Evolutionary conservation across 1,284 basidiomycete genomes (phyloP).

Genomic region (Porodaedalea pini): DNA sequence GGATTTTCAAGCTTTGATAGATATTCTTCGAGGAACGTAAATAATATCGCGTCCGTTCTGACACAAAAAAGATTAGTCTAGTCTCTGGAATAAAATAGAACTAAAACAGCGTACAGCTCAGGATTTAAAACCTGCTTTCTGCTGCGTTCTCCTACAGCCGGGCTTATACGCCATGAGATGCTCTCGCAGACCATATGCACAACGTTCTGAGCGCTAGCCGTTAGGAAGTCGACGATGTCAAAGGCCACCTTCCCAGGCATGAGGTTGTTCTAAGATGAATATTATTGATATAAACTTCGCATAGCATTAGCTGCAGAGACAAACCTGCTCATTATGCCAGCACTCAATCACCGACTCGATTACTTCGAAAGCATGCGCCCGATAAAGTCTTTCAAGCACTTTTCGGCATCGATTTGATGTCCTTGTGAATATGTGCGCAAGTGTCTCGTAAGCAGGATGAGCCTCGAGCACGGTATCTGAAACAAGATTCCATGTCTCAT

Average conservation of each 20-base stretch:
- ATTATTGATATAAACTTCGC: conserved; percentile 29
- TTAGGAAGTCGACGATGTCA: conserved; percentile 79
- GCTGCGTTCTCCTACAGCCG: conserved; percentile 50
- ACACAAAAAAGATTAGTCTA: conserved; percentile 6
- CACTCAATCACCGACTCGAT: conserved; percentile 79
- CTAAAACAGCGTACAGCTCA: conserved; percentile 51
- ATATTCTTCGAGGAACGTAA: conserved; percentile 88
- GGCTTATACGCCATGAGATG: conserved; percentile 51
- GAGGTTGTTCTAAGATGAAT: conserved; percentile 26
- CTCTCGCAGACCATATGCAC: conserved; percentile 91
- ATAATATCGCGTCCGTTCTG: conserved; percentile 66
- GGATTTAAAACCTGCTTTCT: conserved; percentile 59
- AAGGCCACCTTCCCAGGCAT: conserved; percentile 56
- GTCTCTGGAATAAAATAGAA: background rate
- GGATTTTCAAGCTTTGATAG: conserved; percentile 83
- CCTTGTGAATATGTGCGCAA: conserved; percentile 62
- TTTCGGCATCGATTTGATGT: conserved; percentile 67
- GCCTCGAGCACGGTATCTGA: conserved; percentile 42
- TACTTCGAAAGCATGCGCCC: conserved; percentile 73
- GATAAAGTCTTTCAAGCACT: conserved; percentile 85
- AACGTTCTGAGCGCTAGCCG: conserved; percentile 82
- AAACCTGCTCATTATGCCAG: conserved; percentile 62
- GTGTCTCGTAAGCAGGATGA: conserved; percentile 58
- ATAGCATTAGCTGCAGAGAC: conserved; percentile 9
- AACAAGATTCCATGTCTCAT: conserved; percentile 65